phyloP scores from a whole-genome alignment of 1,139 yeast genomes.

The Diutina mesorugosa region DNA sequence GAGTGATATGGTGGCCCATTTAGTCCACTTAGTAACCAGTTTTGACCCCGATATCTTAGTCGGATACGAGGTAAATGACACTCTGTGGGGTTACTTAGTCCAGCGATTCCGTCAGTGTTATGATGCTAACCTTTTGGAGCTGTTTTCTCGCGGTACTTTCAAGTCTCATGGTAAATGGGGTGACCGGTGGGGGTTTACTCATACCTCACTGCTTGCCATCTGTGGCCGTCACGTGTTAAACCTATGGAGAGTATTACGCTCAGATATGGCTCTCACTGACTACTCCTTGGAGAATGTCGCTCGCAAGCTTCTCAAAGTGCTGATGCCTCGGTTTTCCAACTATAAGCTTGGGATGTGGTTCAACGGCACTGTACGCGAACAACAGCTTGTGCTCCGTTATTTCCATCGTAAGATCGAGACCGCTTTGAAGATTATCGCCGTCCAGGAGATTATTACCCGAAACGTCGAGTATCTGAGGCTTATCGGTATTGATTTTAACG shows the following conservation, averaged over 20 bases:
- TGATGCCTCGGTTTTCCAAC: slow-evolving; percentile 51
- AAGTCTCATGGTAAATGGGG: slow-evolving; percentile 42
- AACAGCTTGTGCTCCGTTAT: slow-evolving; percentile 28
- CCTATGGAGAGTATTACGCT: slow-evolving; percentile 66
- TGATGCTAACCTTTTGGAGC: slow-evolving; percentile 38
- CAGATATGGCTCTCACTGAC: slow-evolving; percentile 48
- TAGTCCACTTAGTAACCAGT: slow-evolving; percentile 37
- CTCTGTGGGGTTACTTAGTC: slow-evolving; percentile 83
- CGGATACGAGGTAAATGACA: slow-evolving; percentile 71
- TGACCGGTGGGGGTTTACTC: slow-evolving; percentile 76
- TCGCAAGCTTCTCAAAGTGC: slow-evolving; percentile 49
- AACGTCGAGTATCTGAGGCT: slow-evolving; percentile 78
- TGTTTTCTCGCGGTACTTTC: slow-evolving; percentile 29
- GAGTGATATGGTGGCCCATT: slow-evolving; percentile 36
- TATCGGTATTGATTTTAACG: slow-evolving; percentile 80
- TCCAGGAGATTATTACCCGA: slow-evolving; percentile 54
- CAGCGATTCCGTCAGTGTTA: slow-evolving; percentile 42
- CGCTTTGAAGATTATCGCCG: slow-evolving; percentile 34
- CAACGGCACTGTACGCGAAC: slow-evolving; percentile 1
- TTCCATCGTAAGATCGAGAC: slow-evolving; percentile 36
- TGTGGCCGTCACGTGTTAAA: slow-evolving; percentile 77
- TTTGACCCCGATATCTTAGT: slow-evolving; percentile 81
- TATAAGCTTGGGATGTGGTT: slow-evolving; percentile 43
- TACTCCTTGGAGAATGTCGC: slow-evolving; percentile 72
- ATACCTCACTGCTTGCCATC: slow-evolving; percentile 55